Evolutionary conservation across 163 green algal genomes (phyloP).

Genomic region (Volvox carteri): DNA sequence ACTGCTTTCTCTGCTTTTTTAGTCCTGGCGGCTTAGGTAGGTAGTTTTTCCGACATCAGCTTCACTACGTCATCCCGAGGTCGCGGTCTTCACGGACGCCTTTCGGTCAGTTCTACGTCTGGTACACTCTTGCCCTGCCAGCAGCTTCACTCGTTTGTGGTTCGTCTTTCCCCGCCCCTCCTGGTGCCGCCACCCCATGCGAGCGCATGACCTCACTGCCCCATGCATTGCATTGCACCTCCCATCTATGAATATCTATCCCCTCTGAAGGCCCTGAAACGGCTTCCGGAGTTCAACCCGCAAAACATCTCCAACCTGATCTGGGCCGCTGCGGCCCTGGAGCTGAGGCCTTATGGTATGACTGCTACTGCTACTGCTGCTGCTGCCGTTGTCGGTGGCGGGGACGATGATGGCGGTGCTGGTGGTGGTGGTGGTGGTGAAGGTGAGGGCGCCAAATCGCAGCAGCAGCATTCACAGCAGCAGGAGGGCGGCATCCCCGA

Average conservation of each 20-base stretch:
- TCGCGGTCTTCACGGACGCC: too few species aligned
- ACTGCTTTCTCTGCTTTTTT: too few species aligned
- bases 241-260: background rate
- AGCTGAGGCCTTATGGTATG: background rate
- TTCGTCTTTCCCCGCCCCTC: too few species aligned
- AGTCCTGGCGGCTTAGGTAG: too few species aligned
- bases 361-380: background rate
- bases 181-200: too few species aligned
- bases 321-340: background rate
- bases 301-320: background rate
- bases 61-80: too few species aligned
- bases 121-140: too few species aligned
- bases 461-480: background rate
- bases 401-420: background rate
- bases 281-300: background rate
- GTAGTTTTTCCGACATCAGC: too few species aligned
- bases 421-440: slow-evolving; percentile 18
- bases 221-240: too few species aligned
- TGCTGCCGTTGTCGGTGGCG: background rate
- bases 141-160: too few species aligned
- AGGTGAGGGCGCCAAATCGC: background rate
- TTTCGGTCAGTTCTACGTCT: too few species aligned
- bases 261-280: background rate
- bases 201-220: too few species aligned
- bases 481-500: background rate